Evolutionary conservation across 164 flowering plant genomes (phyloP).

Genomic region (Liriodendron chinense): DNA sequence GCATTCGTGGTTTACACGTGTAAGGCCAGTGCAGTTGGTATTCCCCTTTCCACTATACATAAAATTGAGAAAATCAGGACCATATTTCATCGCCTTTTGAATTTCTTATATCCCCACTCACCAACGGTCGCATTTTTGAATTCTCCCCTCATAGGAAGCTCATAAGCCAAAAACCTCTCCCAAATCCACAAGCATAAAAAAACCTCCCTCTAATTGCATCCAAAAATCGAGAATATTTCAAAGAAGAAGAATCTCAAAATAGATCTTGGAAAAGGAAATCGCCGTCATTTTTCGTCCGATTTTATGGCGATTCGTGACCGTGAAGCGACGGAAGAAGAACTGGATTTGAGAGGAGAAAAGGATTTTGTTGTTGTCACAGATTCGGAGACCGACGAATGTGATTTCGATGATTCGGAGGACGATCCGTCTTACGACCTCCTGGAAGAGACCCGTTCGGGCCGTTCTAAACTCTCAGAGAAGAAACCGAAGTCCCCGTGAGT

Average conservation of each 20-base stretch:
- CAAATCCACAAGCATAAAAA: neutral
- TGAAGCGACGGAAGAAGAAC: neutral
- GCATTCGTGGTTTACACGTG: no score
- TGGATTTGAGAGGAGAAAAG: neutral
- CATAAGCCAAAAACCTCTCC: neutral
- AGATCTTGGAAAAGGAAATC: neutral
- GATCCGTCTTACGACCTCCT: slow-evolving; percentile 49
- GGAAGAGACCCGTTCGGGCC: slow-evolving; percentile 37
- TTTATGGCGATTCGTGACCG: neutral
- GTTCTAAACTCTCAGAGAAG: slow-evolving; percentile 45
- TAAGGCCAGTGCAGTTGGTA: no score
- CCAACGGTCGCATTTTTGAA: neutral
- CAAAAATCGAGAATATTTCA: neutral
- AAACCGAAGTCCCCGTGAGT: slow-evolving; percentile 21
- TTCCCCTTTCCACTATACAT: no score
- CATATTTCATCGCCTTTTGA: no score
- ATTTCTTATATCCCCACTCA: no score
- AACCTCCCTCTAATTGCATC: no score
- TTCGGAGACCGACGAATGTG: slow-evolving; percentile 24
- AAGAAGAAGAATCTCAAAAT: neutral
- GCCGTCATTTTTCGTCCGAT: neutral
- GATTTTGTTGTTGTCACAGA: slow-evolving; percentile 13
- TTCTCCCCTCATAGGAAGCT: neutral
- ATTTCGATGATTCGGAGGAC: slow-evolving; percentile 37
- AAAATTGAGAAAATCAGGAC: no score